Evolutionary conservation across 495 filamentous ascomycete genomes (phyloP).

Genomic region (Neurospora sp.): DNA sequence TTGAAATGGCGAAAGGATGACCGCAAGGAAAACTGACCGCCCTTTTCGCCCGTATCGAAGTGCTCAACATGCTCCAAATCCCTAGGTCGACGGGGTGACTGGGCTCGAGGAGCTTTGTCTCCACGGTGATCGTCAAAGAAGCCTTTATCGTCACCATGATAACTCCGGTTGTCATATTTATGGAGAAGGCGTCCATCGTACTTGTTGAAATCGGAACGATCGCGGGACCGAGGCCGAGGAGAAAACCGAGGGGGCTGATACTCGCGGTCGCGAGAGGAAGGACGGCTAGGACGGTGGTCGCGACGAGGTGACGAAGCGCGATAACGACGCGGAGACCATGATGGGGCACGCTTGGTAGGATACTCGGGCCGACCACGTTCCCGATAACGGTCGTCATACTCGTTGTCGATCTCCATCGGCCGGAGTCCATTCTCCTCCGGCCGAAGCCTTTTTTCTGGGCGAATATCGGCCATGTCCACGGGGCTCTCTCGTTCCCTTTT

Average conservation of each 20-base stretch:
- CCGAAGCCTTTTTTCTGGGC: neutral
- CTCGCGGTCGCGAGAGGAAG: conserved; percentile 12
- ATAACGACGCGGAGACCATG: conserved; percentile 8
- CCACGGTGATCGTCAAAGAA: neutral
- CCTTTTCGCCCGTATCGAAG: conserved; percentile 4
- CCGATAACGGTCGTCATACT: neutral
- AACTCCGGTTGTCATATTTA: conserved; percentile 1
- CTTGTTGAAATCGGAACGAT: conserved; percentile 10
- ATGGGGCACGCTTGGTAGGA: neutral
- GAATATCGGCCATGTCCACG: neutral
- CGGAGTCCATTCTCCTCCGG: neutral
- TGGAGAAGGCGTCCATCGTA: conserved; percentile 11
- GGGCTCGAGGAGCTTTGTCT: neutral
- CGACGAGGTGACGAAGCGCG: conserved; percentile 7
- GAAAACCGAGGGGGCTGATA: conserved; percentile 9
- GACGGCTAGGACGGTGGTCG: conserved; percentile 6
- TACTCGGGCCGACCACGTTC: neutral
- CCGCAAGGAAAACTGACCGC: conserved; percentile 5
- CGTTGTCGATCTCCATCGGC: neutral
- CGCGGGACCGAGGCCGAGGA: neutral
- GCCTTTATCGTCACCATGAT: conserved; percentile 5
- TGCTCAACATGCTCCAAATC: neutral
- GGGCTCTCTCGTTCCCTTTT: neutral
- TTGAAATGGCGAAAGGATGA: neutral
- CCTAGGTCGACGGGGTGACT: conserved; percentile 1